Percentiles rank a stretch among this genome's conserved stretches.
Evolutionary conservation across 352 stramenopile species (phyloP).

Genomic region (Globisporangium cystogenes): DNA sequence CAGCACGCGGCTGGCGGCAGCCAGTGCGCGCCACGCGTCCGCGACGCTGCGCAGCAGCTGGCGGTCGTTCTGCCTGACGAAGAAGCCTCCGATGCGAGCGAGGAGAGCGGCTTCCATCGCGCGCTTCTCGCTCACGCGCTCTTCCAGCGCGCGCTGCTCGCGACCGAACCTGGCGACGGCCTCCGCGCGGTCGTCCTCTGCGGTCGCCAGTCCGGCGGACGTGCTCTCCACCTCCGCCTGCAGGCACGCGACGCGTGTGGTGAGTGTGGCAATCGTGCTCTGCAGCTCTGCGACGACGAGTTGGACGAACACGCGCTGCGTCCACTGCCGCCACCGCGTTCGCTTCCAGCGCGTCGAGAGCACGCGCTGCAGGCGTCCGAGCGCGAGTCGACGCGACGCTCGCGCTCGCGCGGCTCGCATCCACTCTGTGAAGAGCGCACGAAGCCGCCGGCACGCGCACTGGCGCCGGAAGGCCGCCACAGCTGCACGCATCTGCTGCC

Average conservation of each 20-base stretch:
- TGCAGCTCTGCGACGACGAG: constrained; percentile 2
- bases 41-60: constrained; percentile 12
- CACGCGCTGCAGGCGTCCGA: constrained; percentile 3
- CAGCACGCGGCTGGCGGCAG: constrained; percentile 2
- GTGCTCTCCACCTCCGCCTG: background rate
- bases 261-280: background rate
- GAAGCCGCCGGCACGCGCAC: background rate
- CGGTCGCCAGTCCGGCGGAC: background rate
- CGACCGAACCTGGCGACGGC: background rate
- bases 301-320: background rate
- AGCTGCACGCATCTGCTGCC: background rate
- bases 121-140: constrained; percentile 3
- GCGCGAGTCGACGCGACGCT: background rate
- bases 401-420: background rate
- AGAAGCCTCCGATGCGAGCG: constrained; percentile 25
- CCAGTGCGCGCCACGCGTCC: constrained; percentile 6
- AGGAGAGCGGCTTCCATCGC: constrained; percentile 17
- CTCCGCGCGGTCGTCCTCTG: constrained; percentile 3
- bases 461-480: background rate
- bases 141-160: background rate
- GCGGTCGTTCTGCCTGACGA: constrained; percentile 27
- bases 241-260: background rate
- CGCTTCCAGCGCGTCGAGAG: background rate
- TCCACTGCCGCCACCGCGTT: constrained; percentile 6
- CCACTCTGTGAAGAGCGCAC: constrained; percentile 2